Evolutionary conservation across 257 asterid genomes (phyloP), one percentile per base, ranked within the genome.

Genomic region (Gynochthodes officinalis): DNA sequence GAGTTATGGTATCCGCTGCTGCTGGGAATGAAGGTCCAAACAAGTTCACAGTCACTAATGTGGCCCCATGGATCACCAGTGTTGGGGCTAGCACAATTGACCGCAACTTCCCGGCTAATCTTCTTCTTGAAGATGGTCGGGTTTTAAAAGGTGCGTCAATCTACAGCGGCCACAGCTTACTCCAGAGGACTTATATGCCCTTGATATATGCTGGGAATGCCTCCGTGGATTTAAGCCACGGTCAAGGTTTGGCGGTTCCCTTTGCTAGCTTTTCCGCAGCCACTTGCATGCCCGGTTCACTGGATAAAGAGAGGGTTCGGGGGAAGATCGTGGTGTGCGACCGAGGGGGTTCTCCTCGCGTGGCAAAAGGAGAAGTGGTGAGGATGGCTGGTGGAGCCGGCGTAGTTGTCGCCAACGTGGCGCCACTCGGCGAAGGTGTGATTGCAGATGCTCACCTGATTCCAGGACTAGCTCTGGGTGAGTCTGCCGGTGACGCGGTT

Each of bases 41-140:
- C n/a, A 60, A 70, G 58, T 80, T 77, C 88, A 84, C 92, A 0
- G 97, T 90, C 19, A 90, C 93, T 4, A 93, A 93, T 61, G 87
- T 87, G 5, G 90, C 97, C 3, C 97, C 98, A 1, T 93, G 98
- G 98, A 84, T 93, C 58, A 90, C 94, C 0, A 90, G 90, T 1
- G 92, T 93, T 8, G 98, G 98, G 1, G 98, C 98, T 0, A 80
- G 98, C 80, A 93, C 98, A 0, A 90, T 93, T 0, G 98, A 93
- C 55, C 63, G 98, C 27, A 84, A 39, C n/a, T 93, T 93, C 40
- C 91, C 88, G 0, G 97, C 97, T 2, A 89, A 87, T 75, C 72
- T 93, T 1, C 46, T 87, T 61, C 87, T 93, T 1, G 87, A 50
- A 46, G 84, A 90, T 69, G 95, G 96, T 2, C 73, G 74, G 39